phyloP scores from a whole-genome alignment of 139 green algal genomes.

The Dunaliella primolecta region DNA sequence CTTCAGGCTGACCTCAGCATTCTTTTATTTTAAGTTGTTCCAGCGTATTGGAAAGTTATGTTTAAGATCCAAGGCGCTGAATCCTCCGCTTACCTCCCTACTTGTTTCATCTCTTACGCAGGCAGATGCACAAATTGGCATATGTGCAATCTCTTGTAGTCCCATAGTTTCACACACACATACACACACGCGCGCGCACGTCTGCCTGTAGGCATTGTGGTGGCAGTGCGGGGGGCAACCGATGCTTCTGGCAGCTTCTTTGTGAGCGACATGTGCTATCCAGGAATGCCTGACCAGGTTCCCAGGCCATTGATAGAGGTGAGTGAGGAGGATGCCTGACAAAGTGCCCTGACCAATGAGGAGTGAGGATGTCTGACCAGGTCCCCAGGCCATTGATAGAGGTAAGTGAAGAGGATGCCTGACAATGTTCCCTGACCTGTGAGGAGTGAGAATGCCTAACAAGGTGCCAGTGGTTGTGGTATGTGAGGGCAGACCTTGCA shows the following conservation, averaged over 20 bases:
- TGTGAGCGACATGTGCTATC: constrained; percentile 54
- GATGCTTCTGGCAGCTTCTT: constrained; percentile 69
- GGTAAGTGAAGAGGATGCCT: background rate
- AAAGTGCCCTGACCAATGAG: background rate
- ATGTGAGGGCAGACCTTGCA: too few species aligned
- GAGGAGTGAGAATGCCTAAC: constrained; percentile 21
- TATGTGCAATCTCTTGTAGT: too few species aligned
- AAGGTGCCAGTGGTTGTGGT: constrained; percentile 19
- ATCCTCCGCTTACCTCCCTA: too few species aligned
- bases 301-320: constrained; percentile 11
- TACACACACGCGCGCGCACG: too few species aligned
- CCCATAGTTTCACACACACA: too few species aligned
- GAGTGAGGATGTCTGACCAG: constrained; percentile 31
- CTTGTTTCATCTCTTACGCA: too few species aligned
- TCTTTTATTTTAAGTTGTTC: too few species aligned
- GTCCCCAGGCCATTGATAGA: constrained; percentile 4
- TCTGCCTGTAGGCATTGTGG: constrained; percentile 70
- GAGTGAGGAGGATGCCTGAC: background rate
- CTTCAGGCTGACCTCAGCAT: too few species aligned
- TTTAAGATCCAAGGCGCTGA: too few species aligned
- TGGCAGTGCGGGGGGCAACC: constrained; percentile 70
- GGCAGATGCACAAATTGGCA: too few species aligned
- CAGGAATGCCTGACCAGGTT: constrained; percentile 35
- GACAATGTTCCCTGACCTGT: background rate
- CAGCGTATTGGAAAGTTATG: too few species aligned